Evolutionary conservation across 1,284 basidiomycete species (phyloP).

Genomic region (Marasmius tenuissimus): DNA sequence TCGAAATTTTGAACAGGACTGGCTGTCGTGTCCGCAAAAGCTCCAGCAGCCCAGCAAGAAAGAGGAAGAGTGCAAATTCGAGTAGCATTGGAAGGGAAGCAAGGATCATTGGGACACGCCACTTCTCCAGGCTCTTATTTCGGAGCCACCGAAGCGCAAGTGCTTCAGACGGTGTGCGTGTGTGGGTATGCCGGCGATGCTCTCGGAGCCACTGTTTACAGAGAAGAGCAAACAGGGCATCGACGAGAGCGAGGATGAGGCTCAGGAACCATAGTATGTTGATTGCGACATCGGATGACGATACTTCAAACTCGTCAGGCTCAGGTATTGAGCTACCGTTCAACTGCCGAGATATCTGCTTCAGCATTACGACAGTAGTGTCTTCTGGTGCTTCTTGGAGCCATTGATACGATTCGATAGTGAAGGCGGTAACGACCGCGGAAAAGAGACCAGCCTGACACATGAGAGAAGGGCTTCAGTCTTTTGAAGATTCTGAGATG

Average conservation of each 20-base stretch:
- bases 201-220: conserved; percentile 13
- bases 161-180: neutral
- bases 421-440: conserved; percentile 2
- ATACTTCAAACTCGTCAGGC: neutral
- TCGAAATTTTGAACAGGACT: neutral
- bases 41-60: conserved; percentile 2
- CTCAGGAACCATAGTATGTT: conserved; percentile 8
- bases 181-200: conserved; percentile 2
- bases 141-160: neutral
- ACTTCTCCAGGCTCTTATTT: neutral
- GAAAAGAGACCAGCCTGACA: conserved; percentile 1
- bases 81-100: neutral
- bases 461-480: neutral
- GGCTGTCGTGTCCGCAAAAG: neutral
- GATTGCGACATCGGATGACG: neutral
- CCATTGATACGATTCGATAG: conserved; percentile 4
- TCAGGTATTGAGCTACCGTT: neutral
- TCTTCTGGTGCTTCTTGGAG: neutral
- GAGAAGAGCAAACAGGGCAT: conserved; percentile 4
- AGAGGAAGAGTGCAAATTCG: neutral
- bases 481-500: neutral
- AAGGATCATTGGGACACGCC: neutral
- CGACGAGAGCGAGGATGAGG: conserved; percentile 1
- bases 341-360: neutral
- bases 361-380: neutral